A percentile compares a stretch with the other conserved stretches of the same genome.
Conservation (phyloP, 2,329 filamentous ascomycete genomes). For the Hypocrella siamensis region DNA sequence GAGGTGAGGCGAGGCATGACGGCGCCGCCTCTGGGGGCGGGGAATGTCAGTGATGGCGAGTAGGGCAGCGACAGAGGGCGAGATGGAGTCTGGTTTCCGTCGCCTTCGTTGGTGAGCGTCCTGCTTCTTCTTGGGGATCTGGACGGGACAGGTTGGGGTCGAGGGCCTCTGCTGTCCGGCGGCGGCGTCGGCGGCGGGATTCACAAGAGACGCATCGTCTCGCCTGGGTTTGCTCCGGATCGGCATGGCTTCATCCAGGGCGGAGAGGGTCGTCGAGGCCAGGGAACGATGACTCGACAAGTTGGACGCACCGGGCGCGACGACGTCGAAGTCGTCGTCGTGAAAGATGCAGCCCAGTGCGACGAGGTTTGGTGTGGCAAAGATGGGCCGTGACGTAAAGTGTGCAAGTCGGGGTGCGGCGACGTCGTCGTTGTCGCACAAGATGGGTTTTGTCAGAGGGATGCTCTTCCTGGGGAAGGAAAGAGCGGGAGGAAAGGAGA, state of each 20-base stretch:
- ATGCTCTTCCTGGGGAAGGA: no score
- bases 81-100: conserved; percentile 32
- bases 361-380: no score
- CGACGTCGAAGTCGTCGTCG: no score
- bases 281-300: no score
- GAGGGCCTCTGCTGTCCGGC: conserved; percentile 13
- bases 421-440: no score
- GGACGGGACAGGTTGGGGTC: conserved; percentile 33
- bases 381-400: no score
- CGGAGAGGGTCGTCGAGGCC: no score
- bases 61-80: conserved; percentile 43
- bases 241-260: conserved; percentile 16
- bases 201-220: conserved; percentile 13
- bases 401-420: no score
- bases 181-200: conserved; percentile 12
- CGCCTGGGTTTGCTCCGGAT: conserved; percentile 17
- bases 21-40: conserved; percentile 17
- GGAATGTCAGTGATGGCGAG: conserved; percentile 48
- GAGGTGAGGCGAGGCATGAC: conserved; percentile 16
- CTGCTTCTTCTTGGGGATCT: conserved; percentile 32
- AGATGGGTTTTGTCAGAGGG: no score
- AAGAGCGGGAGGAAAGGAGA: no score
- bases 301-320: no score
- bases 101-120: conserved; percentile 19
- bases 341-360: no score